phyloP scores from a whole-genome alignment of 1,284 basidiomycete species.

The Porogramme epimiltina region DNA sequence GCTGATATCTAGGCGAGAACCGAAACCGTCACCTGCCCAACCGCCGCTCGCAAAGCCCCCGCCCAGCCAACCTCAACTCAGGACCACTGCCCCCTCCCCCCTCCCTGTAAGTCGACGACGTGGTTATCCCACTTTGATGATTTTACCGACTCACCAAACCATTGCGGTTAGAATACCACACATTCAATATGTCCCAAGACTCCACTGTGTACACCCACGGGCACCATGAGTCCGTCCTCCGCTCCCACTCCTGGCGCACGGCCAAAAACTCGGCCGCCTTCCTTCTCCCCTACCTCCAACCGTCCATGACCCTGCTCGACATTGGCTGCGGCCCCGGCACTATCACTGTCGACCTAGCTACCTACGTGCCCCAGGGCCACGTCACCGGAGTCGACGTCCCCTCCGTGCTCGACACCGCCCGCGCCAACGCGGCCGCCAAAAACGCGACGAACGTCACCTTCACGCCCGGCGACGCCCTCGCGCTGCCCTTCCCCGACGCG shows the following conservation, averaged over 20 bases:
- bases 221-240: slow-evolving; percentile 41
- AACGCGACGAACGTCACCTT: slow-evolving; percentile 37
- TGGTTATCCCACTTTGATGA: no score
- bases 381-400: slow-evolving; percentile 42
- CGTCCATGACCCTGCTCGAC: slow-evolving; percentile 45
- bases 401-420: slow-evolving; percentile 33
- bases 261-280: slow-evolving; percentile 45
- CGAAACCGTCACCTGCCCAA: no score
- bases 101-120: no score
- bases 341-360: slow-evolving; percentile 40
- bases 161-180: no score
- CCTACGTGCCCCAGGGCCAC: slow-evolving; percentile 39
- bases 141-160: no score
- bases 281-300: slow-evolving; percentile 39
- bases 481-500: slow-evolving; percentile 36
- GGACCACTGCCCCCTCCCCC: no score
- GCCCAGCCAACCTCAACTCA: no score
- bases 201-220: slow-evolving; percentile 31
- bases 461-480: slow-evolving; percentile 33
- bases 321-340: slow-evolving; percentile 48
- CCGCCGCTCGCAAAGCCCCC: no score
- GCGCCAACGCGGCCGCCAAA: slow-evolving; percentile 28
- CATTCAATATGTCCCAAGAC: neutral
- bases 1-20: no score
- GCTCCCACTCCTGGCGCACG: slow-evolving; percentile 43